A percentile compares a stretch with the other conserved stretches of the same genome.
Evolutionary conservation across 2,329 filamentous ascomycete species (phyloP).

Genomic region (Microsporum ferrugineum): DNA sequence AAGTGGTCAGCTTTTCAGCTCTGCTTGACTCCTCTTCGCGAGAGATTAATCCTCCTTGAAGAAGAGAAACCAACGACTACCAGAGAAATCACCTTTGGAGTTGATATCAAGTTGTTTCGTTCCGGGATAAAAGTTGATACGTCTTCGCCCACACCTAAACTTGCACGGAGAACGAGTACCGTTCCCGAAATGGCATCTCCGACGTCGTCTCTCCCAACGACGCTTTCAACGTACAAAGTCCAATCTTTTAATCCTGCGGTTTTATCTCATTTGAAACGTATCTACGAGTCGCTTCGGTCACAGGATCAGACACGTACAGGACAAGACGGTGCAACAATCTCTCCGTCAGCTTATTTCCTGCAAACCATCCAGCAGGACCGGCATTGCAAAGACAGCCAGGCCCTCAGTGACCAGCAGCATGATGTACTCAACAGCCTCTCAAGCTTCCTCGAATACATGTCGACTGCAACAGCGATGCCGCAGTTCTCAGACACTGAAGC

Average conservation of each 20-base stretch:
- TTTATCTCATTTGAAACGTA: conserved; percentile 24
- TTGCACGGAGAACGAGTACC: not conserved
- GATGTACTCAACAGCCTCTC: conserved; percentile 21
- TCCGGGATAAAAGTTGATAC: not conserved
- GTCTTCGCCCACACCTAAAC: not conserved
- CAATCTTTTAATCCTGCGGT: conserved; percentile 24
- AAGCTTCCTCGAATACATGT: conserved; percentile 40
- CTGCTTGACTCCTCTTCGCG: not conserved
- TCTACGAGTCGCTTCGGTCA: conserved; percentile 23
- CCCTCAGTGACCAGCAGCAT: not conserved
- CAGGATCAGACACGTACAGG: not conserved
- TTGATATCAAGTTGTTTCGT: not conserved
- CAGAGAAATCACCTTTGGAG: not conserved
- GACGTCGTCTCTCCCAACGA: not conserved
- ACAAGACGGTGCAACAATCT: not conserved
- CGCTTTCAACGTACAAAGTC: conserved; percentile 6
- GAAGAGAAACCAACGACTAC: not conserved
- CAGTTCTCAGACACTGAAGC: conserved; percentile 19
- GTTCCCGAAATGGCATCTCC: not conserved
- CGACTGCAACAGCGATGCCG: conserved; percentile 35
- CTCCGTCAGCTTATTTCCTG: conserved; percentile 11
- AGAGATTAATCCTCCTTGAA: not conserved
- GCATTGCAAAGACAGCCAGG: not conserved
- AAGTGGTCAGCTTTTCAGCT: not conserved
- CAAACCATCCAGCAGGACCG: conserved; percentile 13